These are phyloP conservation scores for Toxicodendron radicans DNA, from an alignment of 345 rosid genomes.

Conservation along the genomic window DNA sequence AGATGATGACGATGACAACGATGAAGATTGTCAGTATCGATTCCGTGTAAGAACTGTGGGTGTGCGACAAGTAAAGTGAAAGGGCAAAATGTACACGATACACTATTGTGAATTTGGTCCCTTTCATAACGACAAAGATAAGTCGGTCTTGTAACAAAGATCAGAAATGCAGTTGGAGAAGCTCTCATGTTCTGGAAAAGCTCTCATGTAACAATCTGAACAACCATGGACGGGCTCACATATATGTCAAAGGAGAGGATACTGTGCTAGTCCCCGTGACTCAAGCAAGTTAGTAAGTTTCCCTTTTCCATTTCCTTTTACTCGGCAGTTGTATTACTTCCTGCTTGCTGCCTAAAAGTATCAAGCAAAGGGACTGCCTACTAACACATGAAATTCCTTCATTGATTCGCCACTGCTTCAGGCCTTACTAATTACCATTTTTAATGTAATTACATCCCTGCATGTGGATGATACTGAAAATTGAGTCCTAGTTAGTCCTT, in stretches of 20 bases:
- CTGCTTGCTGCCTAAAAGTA: neutral
- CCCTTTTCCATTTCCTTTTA: neutral
- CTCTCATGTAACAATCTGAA: no score
- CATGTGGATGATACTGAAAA: no score
- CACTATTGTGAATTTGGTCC: neutral
- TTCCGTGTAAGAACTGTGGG: constrained; percentile 86
- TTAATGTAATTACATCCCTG: constrained; percentile 4
- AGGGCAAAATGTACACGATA: constrained; percentile 1
- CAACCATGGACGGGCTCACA: no score
- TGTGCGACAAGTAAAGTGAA: constrained; percentile 74
- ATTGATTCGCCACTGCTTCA: neutral
- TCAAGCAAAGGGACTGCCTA: neutral
- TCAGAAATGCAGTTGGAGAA: neutral
- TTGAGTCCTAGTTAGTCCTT: no score
- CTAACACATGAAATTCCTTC: neutral
- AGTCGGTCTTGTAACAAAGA: neutral
- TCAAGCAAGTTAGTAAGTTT: constrained; percentile 1
- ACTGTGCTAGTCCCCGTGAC: neutral
- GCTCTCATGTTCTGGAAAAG: no score
- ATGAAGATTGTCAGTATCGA: constrained; percentile 61
- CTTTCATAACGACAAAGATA: neutral
- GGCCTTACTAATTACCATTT: neutral
- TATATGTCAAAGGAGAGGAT: neutral
- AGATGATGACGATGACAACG: constrained; percentile 57
- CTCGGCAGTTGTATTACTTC: neutral